Evolutionary conservation across 1,139 yeast species (phyloP).

Genomic region (Arxiozyma heterogenica): DNA sequence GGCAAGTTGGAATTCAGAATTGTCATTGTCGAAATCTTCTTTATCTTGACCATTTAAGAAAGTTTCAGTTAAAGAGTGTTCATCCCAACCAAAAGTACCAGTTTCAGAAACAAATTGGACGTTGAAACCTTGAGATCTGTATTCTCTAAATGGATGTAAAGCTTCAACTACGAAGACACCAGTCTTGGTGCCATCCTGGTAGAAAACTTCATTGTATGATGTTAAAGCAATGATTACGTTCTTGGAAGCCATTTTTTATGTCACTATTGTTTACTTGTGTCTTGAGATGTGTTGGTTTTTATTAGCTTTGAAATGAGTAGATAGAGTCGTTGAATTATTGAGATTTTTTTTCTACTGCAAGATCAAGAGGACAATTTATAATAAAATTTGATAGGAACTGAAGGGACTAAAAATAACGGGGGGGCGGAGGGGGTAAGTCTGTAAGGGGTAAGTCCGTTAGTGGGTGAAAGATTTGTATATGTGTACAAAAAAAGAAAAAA

Average conservation of each 20-base stretch:
- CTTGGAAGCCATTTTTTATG: constrained; percentile 4
- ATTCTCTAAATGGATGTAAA: constrained; percentile 45
- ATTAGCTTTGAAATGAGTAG: no score
- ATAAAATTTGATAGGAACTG: no score
- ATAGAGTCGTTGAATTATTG: no score
- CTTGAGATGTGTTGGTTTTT: not conserved
- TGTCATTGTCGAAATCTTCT: constrained; percentile 33
- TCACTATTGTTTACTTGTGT: not conserved
- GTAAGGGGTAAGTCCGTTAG: no score
- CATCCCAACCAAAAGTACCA: constrained; percentile 48
- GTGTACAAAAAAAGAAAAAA: no score
- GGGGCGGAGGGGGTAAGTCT: no score
- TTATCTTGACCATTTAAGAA: constrained; percentile 40
- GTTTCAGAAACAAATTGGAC: constrained; percentile 50
- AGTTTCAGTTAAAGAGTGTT: constrained; percentile 38
- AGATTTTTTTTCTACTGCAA: no score
- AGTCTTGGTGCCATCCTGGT: constrained; percentile 46
- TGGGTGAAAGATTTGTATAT: no score
- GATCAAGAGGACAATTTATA: no score
- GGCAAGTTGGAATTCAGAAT: constrained; percentile 35
- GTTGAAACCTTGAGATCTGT: constrained; percentile 40
- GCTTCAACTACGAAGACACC: constrained; percentile 52
- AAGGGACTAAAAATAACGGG: no score
- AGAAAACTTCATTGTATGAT: constrained; percentile 42
- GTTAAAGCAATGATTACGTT: constrained; percentile 44